Conservation (phyloP, 75 land plant species). For the Ceratopteris richardii region DNA sequence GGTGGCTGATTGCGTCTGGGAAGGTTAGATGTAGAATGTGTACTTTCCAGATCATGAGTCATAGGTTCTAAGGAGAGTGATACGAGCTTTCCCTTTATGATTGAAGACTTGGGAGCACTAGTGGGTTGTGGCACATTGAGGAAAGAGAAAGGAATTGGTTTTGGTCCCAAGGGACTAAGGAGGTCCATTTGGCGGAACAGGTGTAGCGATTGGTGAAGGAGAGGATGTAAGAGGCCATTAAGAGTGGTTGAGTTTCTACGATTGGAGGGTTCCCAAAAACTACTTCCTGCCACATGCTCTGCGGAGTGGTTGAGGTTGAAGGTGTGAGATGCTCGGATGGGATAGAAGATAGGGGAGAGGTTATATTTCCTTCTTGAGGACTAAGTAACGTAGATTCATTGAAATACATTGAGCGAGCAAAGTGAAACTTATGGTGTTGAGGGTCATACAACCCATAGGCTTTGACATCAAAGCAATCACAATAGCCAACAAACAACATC, state of each 20-base stretch:
- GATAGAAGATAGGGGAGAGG: not conserved
- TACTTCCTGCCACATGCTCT: too few species aligned
- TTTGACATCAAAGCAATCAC: not conserved
- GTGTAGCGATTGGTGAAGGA: not conserved
- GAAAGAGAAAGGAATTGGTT: not conserved
- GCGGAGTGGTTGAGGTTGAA: not conserved
- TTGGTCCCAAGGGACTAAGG: not conserved
- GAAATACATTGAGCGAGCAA: not conserved
- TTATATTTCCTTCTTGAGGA: not conserved
- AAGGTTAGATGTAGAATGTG: too few species aligned
- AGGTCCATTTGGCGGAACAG: not conserved
- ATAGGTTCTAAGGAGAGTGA: too few species aligned
- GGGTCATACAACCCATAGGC: not conserved
- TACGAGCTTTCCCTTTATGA: not conserved
- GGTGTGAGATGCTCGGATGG: not conserved
- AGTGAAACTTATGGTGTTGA: not conserved
- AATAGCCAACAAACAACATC: slow-evolving; percentile 11
- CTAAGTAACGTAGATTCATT: not conserved
- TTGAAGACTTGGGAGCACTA: not conserved
- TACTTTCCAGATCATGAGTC: too few species aligned
- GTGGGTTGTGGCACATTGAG: too few species aligned
- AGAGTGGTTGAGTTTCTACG: not conserved
- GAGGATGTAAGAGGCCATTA: not conserved
- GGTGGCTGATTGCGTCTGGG: too few species aligned
- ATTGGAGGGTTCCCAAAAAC: not conserved